phyloP scores from a whole-genome alignment of 2,329 filamentous ascomycete genomes.

The Madurella mycetomatis region DNA sequence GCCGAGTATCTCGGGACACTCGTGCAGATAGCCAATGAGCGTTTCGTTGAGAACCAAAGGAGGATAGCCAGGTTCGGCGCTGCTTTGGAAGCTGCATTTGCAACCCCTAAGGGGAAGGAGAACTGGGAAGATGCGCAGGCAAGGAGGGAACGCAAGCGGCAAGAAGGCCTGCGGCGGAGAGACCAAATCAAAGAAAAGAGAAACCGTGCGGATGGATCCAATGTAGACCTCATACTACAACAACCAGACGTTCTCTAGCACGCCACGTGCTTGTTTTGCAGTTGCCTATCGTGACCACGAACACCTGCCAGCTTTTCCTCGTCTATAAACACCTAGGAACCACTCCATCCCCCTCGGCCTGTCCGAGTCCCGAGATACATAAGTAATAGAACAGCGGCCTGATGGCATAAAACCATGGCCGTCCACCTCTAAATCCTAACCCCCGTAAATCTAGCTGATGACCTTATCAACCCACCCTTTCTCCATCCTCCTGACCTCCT shows the following conservation, averaged over 20 bases:
- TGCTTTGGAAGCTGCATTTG: slow-evolving; percentile 41
- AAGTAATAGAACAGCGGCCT: slow-evolving; percentile 6
- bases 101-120: slow-evolving; percentile 29
- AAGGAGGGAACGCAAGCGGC: slow-evolving; percentile 52
- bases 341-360: background rate
- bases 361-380: slow-evolving; percentile 6
- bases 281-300: background rate
- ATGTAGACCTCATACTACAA: slow-evolving; percentile 7
- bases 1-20: slow-evolving; percentile 64
- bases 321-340: slow-evolving; percentile 3
- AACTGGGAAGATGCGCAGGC: slow-evolving; percentile 53
- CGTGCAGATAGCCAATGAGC: slow-evolving; percentile 66
- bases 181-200: slow-evolving; percentile 34
- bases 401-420: background rate
- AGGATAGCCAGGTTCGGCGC: slow-evolving; percentile 61
- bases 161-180: slow-evolving; percentile 53
- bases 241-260: slow-evolving; percentile 11
- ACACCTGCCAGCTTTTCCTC: background rate
- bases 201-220: background rate
- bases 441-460: slow-evolving; percentile 40
- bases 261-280: background rate
- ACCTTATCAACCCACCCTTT: slow-evolving; percentile 83
- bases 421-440: slow-evolving; percentile 22
- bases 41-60: slow-evolving; percentile 65
- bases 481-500: slow-evolving; percentile 82